Conservation (phyloP, 345 rosid species). For the Populus ilicifolia region DNA sequence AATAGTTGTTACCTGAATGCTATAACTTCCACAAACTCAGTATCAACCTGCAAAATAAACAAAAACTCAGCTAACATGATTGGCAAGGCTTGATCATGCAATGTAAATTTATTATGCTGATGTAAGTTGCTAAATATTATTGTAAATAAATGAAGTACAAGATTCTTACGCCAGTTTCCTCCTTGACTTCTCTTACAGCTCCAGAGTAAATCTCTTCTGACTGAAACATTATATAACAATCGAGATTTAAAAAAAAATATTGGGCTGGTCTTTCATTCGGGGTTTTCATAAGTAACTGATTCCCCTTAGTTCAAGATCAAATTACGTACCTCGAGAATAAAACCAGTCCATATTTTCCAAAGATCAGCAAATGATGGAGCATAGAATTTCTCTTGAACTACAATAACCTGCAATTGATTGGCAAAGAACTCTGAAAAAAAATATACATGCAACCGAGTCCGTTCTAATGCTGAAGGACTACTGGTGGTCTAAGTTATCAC, state of each 20-base stretch:
- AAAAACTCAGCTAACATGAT: constrained; percentile 7
- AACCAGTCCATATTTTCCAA: constrained; percentile 96
- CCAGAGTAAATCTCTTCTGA: constrained; percentile 88
- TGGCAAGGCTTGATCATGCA: neutral
- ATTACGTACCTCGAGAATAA: constrained; percentile 65
- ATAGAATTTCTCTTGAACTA: constrained; percentile 86
- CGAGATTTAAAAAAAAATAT: neutral
- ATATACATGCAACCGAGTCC: neutral
- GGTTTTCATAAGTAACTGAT: neutral
- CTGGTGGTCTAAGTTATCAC: neutral
- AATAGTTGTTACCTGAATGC: constrained; percentile 59
- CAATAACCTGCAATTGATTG: constrained; percentile 66
- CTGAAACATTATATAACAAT: constrained; percentile 23
- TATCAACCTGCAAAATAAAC: constrained; percentile 54
- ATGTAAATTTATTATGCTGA: neutral
- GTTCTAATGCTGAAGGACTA: neutral
- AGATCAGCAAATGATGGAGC: constrained; percentile 54
- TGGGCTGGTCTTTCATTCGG: neutral
- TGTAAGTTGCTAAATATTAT: neutral
- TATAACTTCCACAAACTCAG: constrained; percentile 79
- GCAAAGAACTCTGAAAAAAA: neutral
- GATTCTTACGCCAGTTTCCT: constrained; percentile 87
- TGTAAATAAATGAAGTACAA: neutral
- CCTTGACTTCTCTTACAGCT: constrained; percentile 91
- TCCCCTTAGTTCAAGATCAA: neutral